Evolutionary conservation across 192 early-diverging fungal species (phyloP), one percentile per base, ranked within the genome.

Genomic region (Mortierella claussenii): DNA sequence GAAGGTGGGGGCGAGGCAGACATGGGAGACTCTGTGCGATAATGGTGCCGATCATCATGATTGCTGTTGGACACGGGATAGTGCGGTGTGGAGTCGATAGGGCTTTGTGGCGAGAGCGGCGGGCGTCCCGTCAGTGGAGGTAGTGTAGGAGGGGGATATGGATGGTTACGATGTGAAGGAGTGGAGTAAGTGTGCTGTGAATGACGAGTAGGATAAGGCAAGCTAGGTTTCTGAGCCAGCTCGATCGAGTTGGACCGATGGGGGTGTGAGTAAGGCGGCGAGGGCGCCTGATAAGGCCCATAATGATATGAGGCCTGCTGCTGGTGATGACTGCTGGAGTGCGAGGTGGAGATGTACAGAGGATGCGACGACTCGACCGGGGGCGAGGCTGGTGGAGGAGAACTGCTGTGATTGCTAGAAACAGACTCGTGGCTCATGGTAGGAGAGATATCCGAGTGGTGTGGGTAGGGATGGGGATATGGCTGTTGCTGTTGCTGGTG

Each of bases 41-140:
- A 64, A 44, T 45, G 51, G 20, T 54, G 63, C 2, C 24, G 55
- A 46, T 60, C 55, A 18, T 68, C 47, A 27, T 18, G 57, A 45
- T 46, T 48, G 47, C 10, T 56, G 23, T 18, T 47, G 2, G 43
- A 34, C 28, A 54, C 11, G 1, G 57, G 18, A 18, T 56, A 52
- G 26, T 62, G 58, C 1, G 40, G 53, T 12, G 32, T 23, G n/a
- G 66, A 60, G 36, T 51, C 61, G 20, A 64, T 27, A 32, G 69
- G 69, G 37, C 60, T 64, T 42, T 64, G 69, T 27, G 69, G 69
- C 3, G 69, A 73, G 54, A 53, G 61, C 5, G 69, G 69, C 9
- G 49, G 48, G 3, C 55, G 65, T 31, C 55, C 55, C 3, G 69
- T 60, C 24, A 73, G 23, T 21, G 69, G 55, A 10, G 69, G 69